Base-by-base conservation (phyloP, 1,284 basidiomycete genomes). In the Ceratobasidium sp. region DNA sequence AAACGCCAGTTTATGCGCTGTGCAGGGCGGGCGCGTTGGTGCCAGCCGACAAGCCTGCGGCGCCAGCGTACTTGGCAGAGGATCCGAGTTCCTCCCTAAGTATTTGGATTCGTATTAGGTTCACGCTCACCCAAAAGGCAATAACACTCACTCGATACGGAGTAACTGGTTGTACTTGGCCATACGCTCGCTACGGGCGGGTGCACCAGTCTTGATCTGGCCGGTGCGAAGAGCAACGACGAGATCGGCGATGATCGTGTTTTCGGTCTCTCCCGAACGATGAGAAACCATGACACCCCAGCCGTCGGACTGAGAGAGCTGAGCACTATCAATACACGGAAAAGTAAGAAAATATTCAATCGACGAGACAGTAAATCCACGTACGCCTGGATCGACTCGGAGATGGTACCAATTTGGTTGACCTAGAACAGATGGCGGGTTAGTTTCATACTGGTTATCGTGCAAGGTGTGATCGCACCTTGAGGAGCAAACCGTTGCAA, bases 211-310 rank as follows among this genome's bases (percentile, higher is more conserved):
- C 91, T 99, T 98, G 89, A 98, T 98, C 84, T 97, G 93, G 77
- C 96, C 96, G 72, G 87, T 87, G 77, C 93, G 93, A 78, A 98
- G 94, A 73, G 92, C 97, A 77, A 99, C 96, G 75, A 91, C 90
- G 76, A 99, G 91, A 84, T 99, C 97, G 77, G 97, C 94, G 79
- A 99, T 99, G 83, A 97, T 89, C 74, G 94, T 97, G 84, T 95
- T 96, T 84, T 94, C 93, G 50, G 94, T 94, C 86, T 98, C 96
- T 81, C 97, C 97, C 76, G 92, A 96, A 78, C 97, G 96, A 89
- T 99, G 97, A 76, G 96, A 98, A 81, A 97, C 93, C 97, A 99
- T 99, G 84, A 98, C 94, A 82, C 94, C 96, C 97, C 97, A 99
- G 76, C 93, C 93, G 80, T 96, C 94, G 50, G 93, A 96, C 84